Base-by-base conservation (phyloP, 2,329 filamentous ascomycete species). In the Colletotrichum gigasporum region DNA sequence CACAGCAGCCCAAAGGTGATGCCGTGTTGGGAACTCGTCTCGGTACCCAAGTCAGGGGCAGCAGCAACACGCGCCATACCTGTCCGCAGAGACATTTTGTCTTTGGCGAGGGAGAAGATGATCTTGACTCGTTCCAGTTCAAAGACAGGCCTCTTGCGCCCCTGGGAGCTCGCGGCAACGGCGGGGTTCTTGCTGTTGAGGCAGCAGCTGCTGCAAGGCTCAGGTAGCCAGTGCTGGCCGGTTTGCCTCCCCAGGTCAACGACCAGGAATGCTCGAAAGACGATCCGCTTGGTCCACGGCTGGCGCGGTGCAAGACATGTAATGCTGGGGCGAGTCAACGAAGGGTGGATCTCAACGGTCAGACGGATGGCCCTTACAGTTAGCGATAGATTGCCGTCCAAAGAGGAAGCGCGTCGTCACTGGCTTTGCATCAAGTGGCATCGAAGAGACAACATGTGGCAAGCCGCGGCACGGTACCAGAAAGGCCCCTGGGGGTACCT, bases 361-460 rank as follows among this genome's bases (percentile, higher is more conserved):
- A 32, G 45, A 45, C 22, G 34, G 20, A 16, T 51, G 12, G 16
- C 42, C 42, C 24, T 28, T 28, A 37, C 37, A 45, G 58, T 47
- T 14, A 39, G 58, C 42, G 50, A 57, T 63, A 56, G 22, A 56
- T 63, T 63, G 59, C 7, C 24, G 42, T 45, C 32, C 37, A n/a
- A 42, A 48, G n/a, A 28, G 35, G 26, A 11, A 12, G 24, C 20
- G 18, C 7, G 28, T 45, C 16, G 14, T 41, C 16, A 35, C 16
- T 28, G 24, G 26, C 14, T 41, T 56, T 14, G 35, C 34, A 44
- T 26, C 34, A 26, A 44, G 18, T 55, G 26, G 34, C n/a, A 34
- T 42, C 5, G 12, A 51, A 45, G 59, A 62, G 44, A 58, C 48
- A 63, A 53, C 57, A 53, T 56, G 58, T 65, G 58, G 63, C 35